Evolutionary conservation across 2,329 filamentous ascomycete genomes (phyloP).

Genomic region (Myrmaecium sp.): DNA sequence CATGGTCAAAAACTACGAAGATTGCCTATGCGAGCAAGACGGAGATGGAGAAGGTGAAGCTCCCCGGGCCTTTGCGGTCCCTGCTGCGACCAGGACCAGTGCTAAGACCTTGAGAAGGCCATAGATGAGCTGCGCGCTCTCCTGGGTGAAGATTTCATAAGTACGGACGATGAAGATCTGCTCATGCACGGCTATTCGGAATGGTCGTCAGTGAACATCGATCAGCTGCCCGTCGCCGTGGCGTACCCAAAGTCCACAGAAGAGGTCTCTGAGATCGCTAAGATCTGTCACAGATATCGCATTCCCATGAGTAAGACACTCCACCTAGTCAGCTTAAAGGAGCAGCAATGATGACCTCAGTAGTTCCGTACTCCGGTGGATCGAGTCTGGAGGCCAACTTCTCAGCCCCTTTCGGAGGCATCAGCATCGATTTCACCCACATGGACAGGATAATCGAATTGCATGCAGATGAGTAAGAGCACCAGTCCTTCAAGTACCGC

Average conservation of each 20-base stretch:
- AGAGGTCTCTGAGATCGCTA: constrained; percentile 46
- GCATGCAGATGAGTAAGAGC: constrained; percentile 51
- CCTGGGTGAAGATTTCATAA: constrained; percentile 43
- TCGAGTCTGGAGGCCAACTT: constrained; percentile 83
- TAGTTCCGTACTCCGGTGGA: constrained; percentile 69
- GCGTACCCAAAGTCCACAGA: constrained; percentile 47
- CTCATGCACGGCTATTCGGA: constrained; percentile 51
- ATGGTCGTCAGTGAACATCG: constrained; percentile 52
- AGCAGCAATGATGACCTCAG: constrained; percentile 1
- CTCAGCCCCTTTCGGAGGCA: constrained; percentile 67
- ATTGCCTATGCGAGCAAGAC: constrained; percentile 31
- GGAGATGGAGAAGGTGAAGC: constrained; percentile 33
- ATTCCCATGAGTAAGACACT: constrained; percentile 51
- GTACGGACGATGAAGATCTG: constrained; percentile 46
- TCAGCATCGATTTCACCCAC: constrained; percentile 75
- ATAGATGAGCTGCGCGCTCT: constrained; percentile 34
- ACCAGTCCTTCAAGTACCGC: background rate
- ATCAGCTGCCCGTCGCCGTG: constrained; percentile 45
- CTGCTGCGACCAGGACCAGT: background rate
- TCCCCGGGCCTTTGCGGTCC: constrained; percentile 1
- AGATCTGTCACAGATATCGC: constrained; percentile 60
- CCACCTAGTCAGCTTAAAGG: background rate
- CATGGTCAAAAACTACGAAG: constrained; percentile 11
- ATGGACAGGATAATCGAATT: constrained; percentile 73
- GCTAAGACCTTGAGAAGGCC: constrained; percentile 24